These are phyloP conservation scores for Aspergillus arachidicola DNA, from an alignment of 2,329 filamentous ascomycete species.

Conservation along the genomic window DNA sequence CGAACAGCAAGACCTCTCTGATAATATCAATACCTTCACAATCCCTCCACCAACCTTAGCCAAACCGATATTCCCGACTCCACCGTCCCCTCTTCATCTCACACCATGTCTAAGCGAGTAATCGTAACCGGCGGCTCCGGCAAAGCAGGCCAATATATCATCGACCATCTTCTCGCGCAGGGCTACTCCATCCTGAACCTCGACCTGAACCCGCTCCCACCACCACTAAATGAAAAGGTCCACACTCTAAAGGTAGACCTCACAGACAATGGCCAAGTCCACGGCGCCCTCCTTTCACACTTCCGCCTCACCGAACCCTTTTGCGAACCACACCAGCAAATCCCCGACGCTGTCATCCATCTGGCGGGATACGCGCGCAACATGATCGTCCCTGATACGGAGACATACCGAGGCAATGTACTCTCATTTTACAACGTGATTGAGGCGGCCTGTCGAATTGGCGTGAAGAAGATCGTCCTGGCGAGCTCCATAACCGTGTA, in stretches of 20 bases:
- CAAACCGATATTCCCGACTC: neutral
- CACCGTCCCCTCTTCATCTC: too few species aligned
- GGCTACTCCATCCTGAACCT: slow-evolving; percentile 59
- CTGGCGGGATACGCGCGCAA: slow-evolving; percentile 63
- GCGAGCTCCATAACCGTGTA: slow-evolving; percentile 63
- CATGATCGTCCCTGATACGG: slow-evolving; percentile 63
- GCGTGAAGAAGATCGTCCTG: slow-evolving; percentile 64
- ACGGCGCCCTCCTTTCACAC: slow-evolving; percentile 59
- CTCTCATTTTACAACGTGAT: slow-evolving; percentile 63
- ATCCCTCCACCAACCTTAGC: neutral
- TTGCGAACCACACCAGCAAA: slow-evolving; percentile 40
- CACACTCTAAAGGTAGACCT: slow-evolving; percentile 60
- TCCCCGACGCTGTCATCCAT: slow-evolving; percentile 64
- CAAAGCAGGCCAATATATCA: slow-evolving; percentile 59
- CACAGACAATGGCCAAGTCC: slow-evolving; percentile 58
- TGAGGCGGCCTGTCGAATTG: slow-evolving; percentile 64
- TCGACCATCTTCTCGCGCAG: slow-evolving; percentile 53
- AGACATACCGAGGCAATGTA: slow-evolving; percentile 60
- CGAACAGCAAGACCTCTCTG: neutral
- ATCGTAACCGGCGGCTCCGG: slow-evolving; percentile 60
- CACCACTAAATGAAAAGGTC: slow-evolving; percentile 43
- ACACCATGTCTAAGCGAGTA: slow-evolving; percentile 44
- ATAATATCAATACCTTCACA: neutral
- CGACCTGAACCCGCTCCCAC: slow-evolving; percentile 51
- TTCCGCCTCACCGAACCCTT: slow-evolving; percentile 52